Percentiles rank a stretch among this genome's conserved stretches.
phyloP scores from a whole-genome alignment of 1,139 yeast genomes.

The Yamadazyma pseudoaaseri region DNA sequence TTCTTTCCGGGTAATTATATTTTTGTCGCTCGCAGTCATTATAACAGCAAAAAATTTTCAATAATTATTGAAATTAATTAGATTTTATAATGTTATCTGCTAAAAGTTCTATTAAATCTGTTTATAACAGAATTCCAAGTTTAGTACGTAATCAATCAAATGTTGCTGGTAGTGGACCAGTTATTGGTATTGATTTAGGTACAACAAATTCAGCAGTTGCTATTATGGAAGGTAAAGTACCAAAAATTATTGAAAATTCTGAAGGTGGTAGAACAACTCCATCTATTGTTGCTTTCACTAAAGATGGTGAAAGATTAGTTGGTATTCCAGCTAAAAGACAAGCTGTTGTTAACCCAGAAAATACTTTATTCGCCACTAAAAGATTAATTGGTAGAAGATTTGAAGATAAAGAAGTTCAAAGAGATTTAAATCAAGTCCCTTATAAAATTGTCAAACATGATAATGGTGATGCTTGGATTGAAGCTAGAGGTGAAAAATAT shows the following conservation, averaged over 20 bases:
- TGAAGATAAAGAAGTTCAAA: slow-evolving; percentile 94
- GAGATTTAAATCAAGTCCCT: slow-evolving; percentile 95
- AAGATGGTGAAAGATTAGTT: slow-evolving; percentile 84
- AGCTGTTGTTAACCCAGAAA: slow-evolving; percentile 98
- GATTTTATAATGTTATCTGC: slow-evolving; percentile 43
- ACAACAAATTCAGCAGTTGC: slow-evolving; percentile 99
- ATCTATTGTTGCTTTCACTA: slow-evolving; percentile 96
- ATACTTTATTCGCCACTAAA: slow-evolving; percentile 96
- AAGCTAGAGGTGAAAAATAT: slow-evolving; percentile 90
- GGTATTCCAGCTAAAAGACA: slow-evolving; percentile 99
- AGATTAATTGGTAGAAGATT: slow-evolving; percentile 98
- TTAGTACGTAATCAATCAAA: slow-evolving; percentile 55
- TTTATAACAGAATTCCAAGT: slow-evolving; percentile 43
- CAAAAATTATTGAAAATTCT: slow-evolving; percentile 95
- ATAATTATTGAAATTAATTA: slow-evolving; percentile 5
- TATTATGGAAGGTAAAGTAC: slow-evolving; percentile 82
- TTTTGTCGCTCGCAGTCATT: slow-evolving; percentile 7
- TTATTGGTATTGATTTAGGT: slow-evolving; percentile 98
- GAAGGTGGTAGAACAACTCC: slow-evolving; percentile 99
- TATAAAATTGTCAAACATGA: slow-evolving; percentile 94
- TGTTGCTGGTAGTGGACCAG: slow-evolving; percentile 66
- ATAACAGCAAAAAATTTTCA: slow-evolving; percentile 14
- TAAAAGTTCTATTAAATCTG: slow-evolving; percentile 41
- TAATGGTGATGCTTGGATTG: slow-evolving; percentile 99
- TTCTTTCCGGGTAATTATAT: slow-evolving; percentile 28